These are phyloP conservation scores for Taxillus chinensis DNA, from an alignment of 164 flowering plant species.

Conservation along the genomic window DNA sequence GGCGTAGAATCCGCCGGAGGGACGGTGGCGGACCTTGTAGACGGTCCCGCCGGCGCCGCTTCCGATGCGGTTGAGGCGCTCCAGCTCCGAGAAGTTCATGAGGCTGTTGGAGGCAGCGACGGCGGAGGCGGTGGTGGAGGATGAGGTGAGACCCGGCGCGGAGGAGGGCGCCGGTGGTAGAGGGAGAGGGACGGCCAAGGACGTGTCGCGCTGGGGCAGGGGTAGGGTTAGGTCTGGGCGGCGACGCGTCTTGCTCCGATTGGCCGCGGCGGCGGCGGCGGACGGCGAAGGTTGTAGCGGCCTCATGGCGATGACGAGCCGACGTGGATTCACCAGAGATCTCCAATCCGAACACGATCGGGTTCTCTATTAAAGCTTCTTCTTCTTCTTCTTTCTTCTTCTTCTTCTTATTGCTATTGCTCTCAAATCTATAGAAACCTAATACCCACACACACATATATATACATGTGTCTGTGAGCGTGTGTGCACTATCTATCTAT, in stretches of 20 bases:
- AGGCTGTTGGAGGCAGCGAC: neutral
- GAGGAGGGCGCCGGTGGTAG: conserved; percentile 36
- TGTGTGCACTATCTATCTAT: too few relatives aligned
- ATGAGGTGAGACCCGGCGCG: neutral
- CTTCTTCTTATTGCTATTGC: too few relatives aligned
- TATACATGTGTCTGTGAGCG: too few relatives aligned
- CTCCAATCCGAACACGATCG: too few relatives aligned
- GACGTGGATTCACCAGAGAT: too few relatives aligned
- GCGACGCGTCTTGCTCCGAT: conserved; percentile 30
- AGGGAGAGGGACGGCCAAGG: conserved; percentile 71
- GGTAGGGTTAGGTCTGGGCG: conserved; percentile 61
- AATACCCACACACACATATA: too few relatives aligned
- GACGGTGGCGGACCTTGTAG: conserved; percentile 64
- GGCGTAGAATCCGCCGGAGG: conserved; percentile 42
- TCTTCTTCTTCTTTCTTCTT: too few relatives aligned
- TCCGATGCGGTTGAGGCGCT: conserved; percentile 54
- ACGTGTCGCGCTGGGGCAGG: conserved; percentile 54
- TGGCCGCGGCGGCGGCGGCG: neutral
- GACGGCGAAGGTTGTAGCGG: conserved; percentile 27
- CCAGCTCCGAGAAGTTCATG: conserved; percentile 49
- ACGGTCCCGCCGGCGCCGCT: conserved; percentile 83
- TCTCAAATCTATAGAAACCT: too few relatives aligned
- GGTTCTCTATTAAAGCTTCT: too few relatives aligned
- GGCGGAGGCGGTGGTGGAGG: neutral
- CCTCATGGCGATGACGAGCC: conserved; percentile 15